phyloP scores from a whole-genome alignment of 108 stramenopile genomes.

The Parmales sp. region DNA sequence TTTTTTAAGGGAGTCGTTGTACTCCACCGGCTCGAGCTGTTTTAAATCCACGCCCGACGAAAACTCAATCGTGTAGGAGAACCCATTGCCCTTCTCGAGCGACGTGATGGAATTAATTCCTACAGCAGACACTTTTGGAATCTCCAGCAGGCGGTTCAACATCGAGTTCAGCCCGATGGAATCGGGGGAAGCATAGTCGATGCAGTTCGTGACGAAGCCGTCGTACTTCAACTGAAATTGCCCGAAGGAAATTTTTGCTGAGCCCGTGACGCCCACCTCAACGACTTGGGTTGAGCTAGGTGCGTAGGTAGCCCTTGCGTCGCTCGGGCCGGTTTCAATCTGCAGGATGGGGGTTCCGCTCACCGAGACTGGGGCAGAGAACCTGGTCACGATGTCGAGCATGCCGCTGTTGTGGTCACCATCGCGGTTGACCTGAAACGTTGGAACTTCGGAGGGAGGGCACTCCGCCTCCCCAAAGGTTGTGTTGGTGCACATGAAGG shows the following conservation, averaged over 20 bases:
- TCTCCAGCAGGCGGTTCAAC: not conserved
- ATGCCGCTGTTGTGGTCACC: not conserved
- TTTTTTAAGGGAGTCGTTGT: not conserved
- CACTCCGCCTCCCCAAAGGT: constrained; percentile 1
- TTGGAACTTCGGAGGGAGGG: not conserved
- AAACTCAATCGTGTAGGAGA: not conserved
- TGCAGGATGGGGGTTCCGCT: not conserved
- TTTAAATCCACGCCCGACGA: not conserved
- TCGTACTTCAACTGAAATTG: constrained; percentile 5
- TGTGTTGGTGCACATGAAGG: not conserved
- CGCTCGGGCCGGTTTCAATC: not conserved
- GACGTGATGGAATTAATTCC: not conserved
- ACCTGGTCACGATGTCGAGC: not conserved
- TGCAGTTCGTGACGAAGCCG: not conserved
- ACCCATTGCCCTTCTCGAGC: not conserved
- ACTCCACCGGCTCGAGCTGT: constrained; percentile 7
- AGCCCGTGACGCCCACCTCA: not conserved
- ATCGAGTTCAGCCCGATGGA: not conserved
- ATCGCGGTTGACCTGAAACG: not conserved
- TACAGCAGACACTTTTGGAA: not conserved
- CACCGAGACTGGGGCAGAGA: not conserved
- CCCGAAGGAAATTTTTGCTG: not conserved
- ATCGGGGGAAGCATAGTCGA: not conserved
- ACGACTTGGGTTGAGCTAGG: not conserved
- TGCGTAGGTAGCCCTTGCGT: constrained; percentile 3